Percentiles rank a stretch among this genome's conserved stretches.
Conservation (phyloP, 768 basidiomycete species). For the Heimioporus sp. region DNA sequence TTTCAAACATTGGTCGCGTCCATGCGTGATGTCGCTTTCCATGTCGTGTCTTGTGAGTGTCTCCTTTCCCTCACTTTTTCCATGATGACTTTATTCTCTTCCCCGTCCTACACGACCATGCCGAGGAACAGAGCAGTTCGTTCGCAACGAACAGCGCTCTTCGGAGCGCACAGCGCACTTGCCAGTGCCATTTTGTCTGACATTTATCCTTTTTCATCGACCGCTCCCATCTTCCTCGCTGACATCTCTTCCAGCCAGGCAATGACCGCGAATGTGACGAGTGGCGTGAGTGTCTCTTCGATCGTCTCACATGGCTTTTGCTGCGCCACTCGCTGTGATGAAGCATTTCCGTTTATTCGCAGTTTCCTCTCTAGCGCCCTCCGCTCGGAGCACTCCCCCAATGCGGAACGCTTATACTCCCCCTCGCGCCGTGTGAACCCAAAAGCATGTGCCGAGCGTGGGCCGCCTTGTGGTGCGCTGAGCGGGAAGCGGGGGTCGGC, state of each 20-base stretch:
- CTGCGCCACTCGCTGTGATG: conserved; percentile 42
- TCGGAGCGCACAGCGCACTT: conserved; percentile 70
- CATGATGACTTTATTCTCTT: conserved; percentile 83
- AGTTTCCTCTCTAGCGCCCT: conserved; percentile 83
- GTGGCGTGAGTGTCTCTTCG: conserved; percentile 22
- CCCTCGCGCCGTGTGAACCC: conserved; percentile 70
- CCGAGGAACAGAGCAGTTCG: conserved; percentile 76
- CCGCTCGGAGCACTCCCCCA: conserved; percentile 68
- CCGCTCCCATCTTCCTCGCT: conserved; percentile 9
- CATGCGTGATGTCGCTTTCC: background rate
- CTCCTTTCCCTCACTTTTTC: background rate
- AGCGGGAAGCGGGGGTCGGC: conserved; percentile 69
- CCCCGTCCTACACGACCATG: conserved; percentile 91
- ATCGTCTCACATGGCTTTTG: conserved; percentile 5
- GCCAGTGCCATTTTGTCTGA: conserved; percentile 91
- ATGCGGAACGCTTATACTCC: conserved; percentile 67
- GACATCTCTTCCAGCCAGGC: conserved; percentile 10
- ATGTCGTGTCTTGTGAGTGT: conserved; percentile 13
- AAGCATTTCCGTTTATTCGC: conserved; percentile 72
- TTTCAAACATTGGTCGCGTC: too few relatives aligned
- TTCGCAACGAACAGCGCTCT: conserved; percentile 74
- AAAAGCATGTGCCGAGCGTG: conserved; percentile 58
- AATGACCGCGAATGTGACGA: background rate
- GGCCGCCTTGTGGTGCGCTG: conserved; percentile 73
- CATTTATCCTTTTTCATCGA: conserved; percentile 6